A percentile compares a stretch with the other conserved stretches of the same genome.
Conservation (phyloP, 2,329 filamentous ascomycete genomes). For the Fusarium sp. region DNA sequence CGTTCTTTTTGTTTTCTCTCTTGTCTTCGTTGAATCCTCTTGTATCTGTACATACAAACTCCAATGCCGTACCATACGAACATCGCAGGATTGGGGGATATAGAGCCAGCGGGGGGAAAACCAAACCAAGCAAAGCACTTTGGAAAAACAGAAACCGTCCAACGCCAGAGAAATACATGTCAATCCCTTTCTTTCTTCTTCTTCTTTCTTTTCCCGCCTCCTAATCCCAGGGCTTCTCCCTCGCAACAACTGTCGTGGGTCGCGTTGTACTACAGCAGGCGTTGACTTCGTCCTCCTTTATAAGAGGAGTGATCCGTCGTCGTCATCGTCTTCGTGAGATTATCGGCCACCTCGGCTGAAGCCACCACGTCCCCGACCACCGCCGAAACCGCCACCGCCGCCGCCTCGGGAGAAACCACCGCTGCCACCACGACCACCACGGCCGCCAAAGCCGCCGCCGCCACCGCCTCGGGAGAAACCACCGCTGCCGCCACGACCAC, state of each 20-base stretch:
- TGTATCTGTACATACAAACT: conserved; percentile 51
- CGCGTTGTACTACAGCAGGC: conserved; percentile 30
- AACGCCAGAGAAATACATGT: conserved; percentile 47
- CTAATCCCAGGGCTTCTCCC: conserved; percentile 14
- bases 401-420: conserved; percentile 46
- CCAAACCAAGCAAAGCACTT: conserved; percentile 43
- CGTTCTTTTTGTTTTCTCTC: conserved; percentile 44
- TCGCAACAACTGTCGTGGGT: conserved; percentile 37
- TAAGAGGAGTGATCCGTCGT: conserved; percentile 20
- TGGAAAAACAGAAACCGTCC: conserved; percentile 43
- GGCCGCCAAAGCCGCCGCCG: conserved; percentile 41
- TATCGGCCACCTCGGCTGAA: conserved; percentile 52
- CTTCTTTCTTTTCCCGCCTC: conserved; percentile 25
- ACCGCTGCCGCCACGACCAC: conserved; percentile 48
- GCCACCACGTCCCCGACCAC: conserved; percentile 50
- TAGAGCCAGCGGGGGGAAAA: conserved; percentile 39
- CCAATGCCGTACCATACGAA: conserved; percentile 43
- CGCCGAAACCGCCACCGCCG: conserved; percentile 50
- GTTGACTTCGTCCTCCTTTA: conserved; percentile 15
- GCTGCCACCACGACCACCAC: conserved; percentile 46
- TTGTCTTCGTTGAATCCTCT: conserved; percentile 45
- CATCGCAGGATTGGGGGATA: conserved; percentile 37
- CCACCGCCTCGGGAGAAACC: conserved; percentile 51
- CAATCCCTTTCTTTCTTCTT: conserved; percentile 30
- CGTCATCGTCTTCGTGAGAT: conserved; percentile 18